Base-by-base conservation (phyloP, 129 eudicot species). In the Lactuca sativa region DNA sequence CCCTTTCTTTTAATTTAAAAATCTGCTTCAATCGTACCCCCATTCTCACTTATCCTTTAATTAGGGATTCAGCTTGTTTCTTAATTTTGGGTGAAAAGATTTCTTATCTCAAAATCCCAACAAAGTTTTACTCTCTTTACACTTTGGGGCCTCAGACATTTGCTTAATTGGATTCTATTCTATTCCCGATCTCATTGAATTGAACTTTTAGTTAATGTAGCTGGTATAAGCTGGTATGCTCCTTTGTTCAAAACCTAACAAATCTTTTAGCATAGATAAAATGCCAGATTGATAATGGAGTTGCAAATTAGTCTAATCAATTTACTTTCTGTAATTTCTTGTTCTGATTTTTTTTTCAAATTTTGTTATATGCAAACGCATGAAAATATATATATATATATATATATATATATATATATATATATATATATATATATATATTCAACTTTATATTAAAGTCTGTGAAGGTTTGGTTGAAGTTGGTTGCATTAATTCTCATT, bases 181-280 rank as follows among this genome's bases (percentile, higher is more conserved):
- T 4, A 59, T 40, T 10, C 33, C 15, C 56, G 56, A 4, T 38
- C 33, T 70, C 41, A 25, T 10, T 25, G 14, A 36, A 21, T 69
- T 8, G 25, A 56, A 10, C n/a, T 57, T 12, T 56, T 18, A 36
- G 56, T 33, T 18, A 3, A 37, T 40, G 30, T 40, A 56, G 58
- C 56, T 38, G 18, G 43, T 70, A 7, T 73, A 69, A 55, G 56
- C 41, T 37, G 11, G 41, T 69, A 3, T 73, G 25, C 17, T 62
- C 1, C 17, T 25, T 71, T 4, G 32, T 25, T 25, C 30, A 25
- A 9, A 44, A 44, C 14, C 14, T 44, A 44, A 9, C 14, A 44
- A n/a, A 44, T 44, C 51, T 62, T 75, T 4, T 7, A 17, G 3
- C 43, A 30, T 11, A 56, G 25, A 14, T 31, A 9, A 48, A 49